Evolutionary conservation across 2,329 filamentous ascomycete species (phyloP).

Genomic region (Orbilia quercus): DNA sequence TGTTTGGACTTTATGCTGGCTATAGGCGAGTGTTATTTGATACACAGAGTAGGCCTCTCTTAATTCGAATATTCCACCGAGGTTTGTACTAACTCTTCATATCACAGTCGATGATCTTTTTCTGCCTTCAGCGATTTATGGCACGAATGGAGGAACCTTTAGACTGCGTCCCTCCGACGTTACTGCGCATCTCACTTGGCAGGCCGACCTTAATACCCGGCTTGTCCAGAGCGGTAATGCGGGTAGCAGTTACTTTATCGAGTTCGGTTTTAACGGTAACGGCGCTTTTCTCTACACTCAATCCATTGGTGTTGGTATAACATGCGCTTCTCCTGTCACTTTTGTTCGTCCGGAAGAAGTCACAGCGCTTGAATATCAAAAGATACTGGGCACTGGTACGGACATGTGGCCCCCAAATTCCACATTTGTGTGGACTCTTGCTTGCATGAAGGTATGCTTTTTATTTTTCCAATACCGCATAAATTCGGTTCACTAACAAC

Average conservation of each 20-base stretch:
- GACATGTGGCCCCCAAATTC: constrained; percentile 65
- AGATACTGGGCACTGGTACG: constrained; percentile 67
- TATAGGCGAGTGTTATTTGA: constrained; percentile 63
- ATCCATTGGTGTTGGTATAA: constrained; percentile 59
- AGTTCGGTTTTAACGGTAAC: constrained; percentile 70
- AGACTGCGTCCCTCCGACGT: constrained; percentile 67
- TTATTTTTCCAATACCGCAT: neutral
- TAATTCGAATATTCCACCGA: constrained; percentile 53
- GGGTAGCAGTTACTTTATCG: constrained; percentile 68
- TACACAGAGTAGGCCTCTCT: constrained; percentile 56
- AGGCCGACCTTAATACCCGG: constrained; percentile 64
- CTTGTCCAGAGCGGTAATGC: constrained; percentile 63
- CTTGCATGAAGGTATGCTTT: constrained; percentile 38
- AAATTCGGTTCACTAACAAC: neutral
- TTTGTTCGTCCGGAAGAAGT: constrained; percentile 61
- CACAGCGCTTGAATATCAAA: constrained; percentile 65
- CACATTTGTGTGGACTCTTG: constrained; percentile 27
- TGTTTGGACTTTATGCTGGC: constrained; percentile 57
- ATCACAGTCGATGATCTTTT: constrained; percentile 31
- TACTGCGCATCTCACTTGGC: constrained; percentile 66
- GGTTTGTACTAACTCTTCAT: neutral
- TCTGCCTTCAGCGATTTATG: constrained; percentile 65
- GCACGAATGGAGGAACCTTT: constrained; percentile 66
- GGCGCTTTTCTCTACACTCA: constrained; percentile 65
- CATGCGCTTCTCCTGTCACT: constrained; percentile 55